Evolutionary conservation across 1,284 basidiomycete genomes (phyloP).

Genomic region (Pyrrhoderma noxium): DNA sequence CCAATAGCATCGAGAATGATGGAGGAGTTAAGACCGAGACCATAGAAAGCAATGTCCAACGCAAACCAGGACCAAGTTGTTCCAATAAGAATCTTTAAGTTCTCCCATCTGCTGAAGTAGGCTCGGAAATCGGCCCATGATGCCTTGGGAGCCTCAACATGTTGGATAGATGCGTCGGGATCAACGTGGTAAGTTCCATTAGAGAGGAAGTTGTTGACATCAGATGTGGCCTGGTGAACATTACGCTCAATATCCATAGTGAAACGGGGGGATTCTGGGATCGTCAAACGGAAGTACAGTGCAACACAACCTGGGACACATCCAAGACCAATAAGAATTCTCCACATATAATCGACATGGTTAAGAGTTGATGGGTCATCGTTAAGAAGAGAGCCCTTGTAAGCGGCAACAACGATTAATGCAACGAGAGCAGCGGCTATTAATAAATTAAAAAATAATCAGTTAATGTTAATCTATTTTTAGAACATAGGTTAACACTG

Average conservation of each 20-base stretch:
- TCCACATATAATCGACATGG: constrained; percentile 38
- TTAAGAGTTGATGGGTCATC: constrained; percentile 26
- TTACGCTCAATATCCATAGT: constrained; percentile 67
- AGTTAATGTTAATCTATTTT: not conserved
- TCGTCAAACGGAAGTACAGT: constrained; percentile 49
- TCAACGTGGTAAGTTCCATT: constrained; percentile 35
- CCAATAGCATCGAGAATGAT: constrained; percentile 24
- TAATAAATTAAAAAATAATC: not conserved
- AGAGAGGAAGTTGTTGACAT: constrained; percentile 45
- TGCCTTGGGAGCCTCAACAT: constrained; percentile 42
- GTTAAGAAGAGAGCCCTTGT: constrained; percentile 43
- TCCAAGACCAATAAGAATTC: constrained; percentile 43
- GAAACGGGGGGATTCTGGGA: constrained; percentile 58
- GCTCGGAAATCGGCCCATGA: constrained; percentile 38
- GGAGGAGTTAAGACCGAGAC: constrained; percentile 47
- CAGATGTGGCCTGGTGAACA: constrained; percentile 45
- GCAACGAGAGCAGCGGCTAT: constrained; percentile 46
- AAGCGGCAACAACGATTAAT: constrained; percentile 48
- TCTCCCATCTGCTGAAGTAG: constrained; percentile 40
- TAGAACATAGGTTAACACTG: no score
- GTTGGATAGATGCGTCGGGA: constrained; percentile 34
- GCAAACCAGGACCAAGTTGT: constrained; percentile 56
- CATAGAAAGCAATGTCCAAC: constrained; percentile 52
- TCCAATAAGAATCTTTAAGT: constrained; percentile 41
- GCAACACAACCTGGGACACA: constrained; percentile 47